A percentile compares a stretch with the other conserved stretches of the same genome.
Conservation (phyloP, 2,329 filamentous ascomycete species). For the Pestalotiopsis sp. region DNA sequence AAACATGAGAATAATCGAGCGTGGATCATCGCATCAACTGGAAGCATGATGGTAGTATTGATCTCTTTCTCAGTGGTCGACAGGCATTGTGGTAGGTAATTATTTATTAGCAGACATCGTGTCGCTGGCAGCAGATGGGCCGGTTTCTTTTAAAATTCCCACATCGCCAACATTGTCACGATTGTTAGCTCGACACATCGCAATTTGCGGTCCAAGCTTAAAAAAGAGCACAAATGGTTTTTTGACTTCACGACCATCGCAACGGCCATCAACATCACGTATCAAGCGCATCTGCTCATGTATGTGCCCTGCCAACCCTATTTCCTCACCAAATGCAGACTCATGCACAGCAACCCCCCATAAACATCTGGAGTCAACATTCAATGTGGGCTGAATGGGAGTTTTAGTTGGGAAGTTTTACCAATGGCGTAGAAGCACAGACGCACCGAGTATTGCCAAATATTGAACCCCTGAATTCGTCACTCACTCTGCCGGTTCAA, state of each 20-base stretch:
- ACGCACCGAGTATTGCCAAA: not conserved
- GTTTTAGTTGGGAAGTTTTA: not conserved
- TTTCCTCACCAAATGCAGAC: not conserved
- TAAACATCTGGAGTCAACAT: not conserved
- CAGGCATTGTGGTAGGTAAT: no score
- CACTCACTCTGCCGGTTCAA: not conserved
- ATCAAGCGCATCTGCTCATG: not conserved
- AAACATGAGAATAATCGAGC: not conserved
- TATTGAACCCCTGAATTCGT: not conserved
- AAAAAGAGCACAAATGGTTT: not conserved
- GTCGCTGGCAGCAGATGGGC: not conserved
- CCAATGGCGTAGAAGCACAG: not conserved
- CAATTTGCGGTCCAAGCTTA: not conserved
- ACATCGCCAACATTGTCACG: not conserved
- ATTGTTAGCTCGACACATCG: not conserved
- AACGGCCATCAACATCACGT: not conserved
- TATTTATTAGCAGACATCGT: not conserved
- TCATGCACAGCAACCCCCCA: not conserved
- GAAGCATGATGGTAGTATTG: not conserved
- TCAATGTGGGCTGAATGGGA: not conserved
- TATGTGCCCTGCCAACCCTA: not conserved
- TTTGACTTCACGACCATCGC: not conserved
- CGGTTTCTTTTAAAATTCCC: not conserved
- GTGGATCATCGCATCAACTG: not conserved
- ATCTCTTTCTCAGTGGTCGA: not conserved